Base-by-base conservation (phyloP, 129 eudicot species). In the Flaveria ramosissima region DNA sequence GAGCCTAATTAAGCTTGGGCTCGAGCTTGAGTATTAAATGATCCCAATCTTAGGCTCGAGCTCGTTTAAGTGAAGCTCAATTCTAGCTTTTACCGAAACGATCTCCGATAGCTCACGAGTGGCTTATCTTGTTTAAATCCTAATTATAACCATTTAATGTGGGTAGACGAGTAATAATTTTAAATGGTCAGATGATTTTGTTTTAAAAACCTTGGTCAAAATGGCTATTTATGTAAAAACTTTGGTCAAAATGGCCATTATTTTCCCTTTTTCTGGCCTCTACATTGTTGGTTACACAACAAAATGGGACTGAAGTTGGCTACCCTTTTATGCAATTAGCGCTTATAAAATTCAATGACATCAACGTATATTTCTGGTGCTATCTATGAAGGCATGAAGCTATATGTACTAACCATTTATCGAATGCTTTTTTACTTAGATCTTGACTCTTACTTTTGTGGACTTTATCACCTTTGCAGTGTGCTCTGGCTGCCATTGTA, bases 401-500 rank as follows among this genome's bases (percentile, higher is more conserved):
- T 71, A 32, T 36, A 30, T 63, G 15, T 17, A 3, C 12, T 27
- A 21, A 56, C 53, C 51, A 32, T 17, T 57, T 78, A n/a, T 19
- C 17, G 30, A 55, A 41, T 9, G 7, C 9, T 4, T 20, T 63
- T 79, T 4, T 27, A 7, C 26, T 46, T 72, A 56, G 43, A 71
- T 62, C 53, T 79, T 74, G 70, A 74, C 45, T 43, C 42, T 36
- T 23, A 21, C 68, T 56, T 26, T 43, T 60, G 46, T 75, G 27
- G 36, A 62, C 63, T 75, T 62, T 24, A 45, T 82, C 82, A 81
- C 36, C 60, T 77, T 73, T 82, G 80, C 97, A 95, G 99, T 88
- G 94, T 82, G 92, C 88, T 81, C 89, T 95, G 81, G 99, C 99
- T 64, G 97, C 99, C 63, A 92, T 95, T 77, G 99, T 95, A 61